Conservation (phyloP, 108 stramenopile species). For the Cyclostephanos tholiformis region DNA sequence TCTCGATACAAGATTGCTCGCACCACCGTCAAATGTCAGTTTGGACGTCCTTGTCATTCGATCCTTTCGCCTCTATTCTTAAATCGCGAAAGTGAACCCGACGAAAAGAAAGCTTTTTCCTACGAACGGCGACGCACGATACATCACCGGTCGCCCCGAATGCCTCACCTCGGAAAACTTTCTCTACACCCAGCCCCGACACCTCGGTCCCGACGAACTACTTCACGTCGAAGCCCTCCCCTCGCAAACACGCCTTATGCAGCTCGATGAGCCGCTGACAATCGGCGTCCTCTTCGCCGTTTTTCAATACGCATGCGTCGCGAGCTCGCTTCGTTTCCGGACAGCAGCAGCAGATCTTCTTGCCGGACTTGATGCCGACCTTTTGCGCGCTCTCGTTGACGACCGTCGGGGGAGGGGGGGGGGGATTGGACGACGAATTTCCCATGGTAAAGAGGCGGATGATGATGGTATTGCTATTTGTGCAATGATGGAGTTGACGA, state of each 20-base stretch:
- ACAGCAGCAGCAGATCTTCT: constrained; percentile 99
- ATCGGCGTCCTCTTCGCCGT: constrained; percentile 88
- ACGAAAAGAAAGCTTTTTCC: no score
- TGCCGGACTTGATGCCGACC: constrained; percentile 93
- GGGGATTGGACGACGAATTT: constrained; percentile 46
- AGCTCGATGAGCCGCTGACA: constrained; percentile 92
- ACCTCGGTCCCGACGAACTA: constrained; percentile 13
- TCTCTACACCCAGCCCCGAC: no score
- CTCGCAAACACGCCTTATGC: constrained; percentile 94
- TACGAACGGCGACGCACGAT: no score
- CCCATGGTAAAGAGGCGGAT: constrained; percentile 31
- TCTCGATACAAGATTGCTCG: no score
- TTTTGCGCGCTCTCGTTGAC: constrained; percentile 51
- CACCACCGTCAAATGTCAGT: no score
- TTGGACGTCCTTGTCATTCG: no score
- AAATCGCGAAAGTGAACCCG: no score
- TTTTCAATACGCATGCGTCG: constrained; percentile 94
- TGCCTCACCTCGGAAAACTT: no score
- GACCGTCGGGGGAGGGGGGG: constrained; percentile 9
- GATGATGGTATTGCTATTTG: background rate
- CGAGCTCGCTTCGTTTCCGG: constrained; percentile 96
- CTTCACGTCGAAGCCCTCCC: constrained; percentile 96
- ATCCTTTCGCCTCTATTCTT: no score
- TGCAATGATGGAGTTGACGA: no score
- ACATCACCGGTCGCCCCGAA: no score